Evolutionary conservation across 2,329 filamentous ascomycete genomes (phyloP).

Genomic region (Colletotrichum sidae): DNA sequence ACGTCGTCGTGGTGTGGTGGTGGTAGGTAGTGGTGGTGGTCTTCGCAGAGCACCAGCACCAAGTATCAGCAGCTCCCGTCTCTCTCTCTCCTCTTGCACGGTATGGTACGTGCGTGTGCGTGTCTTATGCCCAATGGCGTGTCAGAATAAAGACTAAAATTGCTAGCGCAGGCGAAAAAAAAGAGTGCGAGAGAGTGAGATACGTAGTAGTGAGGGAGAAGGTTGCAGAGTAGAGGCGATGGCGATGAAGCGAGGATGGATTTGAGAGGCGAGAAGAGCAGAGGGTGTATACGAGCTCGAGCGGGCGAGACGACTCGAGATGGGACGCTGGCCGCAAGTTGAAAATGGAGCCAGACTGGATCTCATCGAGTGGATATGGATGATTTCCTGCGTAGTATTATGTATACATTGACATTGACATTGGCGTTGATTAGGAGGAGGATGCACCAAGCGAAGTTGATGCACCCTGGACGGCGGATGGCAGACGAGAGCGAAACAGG

Average conservation of each 20-base stretch:
- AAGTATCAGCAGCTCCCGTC: slow-evolving; percentile 2
- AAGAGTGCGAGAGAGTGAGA: slow-evolving; percentile 6
- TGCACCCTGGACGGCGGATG: too few species aligned
- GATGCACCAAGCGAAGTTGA: too few species aligned
- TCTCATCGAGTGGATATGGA: neutral
- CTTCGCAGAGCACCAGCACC: too few species aligned
- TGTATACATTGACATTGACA: neutral
- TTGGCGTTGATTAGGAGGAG: neutral
- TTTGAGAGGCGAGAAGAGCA: neutral
- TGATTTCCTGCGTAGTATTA: neutral
- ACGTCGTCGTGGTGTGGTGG: too few species aligned
- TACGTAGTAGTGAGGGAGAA: neutral
- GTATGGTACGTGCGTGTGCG: slow-evolving; percentile 12
- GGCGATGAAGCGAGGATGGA: neutral
- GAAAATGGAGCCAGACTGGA: neutral
- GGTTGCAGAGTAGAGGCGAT: slow-evolving; percentile 1
- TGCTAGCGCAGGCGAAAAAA: slow-evolving; percentile 12
- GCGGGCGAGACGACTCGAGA: slow-evolving; percentile 7
- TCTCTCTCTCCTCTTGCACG: neutral
- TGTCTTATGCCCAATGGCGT: slow-evolving; percentile 30
- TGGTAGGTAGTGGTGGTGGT: too few species aligned
- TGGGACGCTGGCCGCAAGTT: neutral
- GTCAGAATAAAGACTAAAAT: slow-evolving; percentile 23
- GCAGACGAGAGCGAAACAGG: too few species aligned
- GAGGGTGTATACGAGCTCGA: neutral